Base-by-base conservation (phyloP, 495 filamentous ascomycete species). In the Neurospora pannonica region DNA sequence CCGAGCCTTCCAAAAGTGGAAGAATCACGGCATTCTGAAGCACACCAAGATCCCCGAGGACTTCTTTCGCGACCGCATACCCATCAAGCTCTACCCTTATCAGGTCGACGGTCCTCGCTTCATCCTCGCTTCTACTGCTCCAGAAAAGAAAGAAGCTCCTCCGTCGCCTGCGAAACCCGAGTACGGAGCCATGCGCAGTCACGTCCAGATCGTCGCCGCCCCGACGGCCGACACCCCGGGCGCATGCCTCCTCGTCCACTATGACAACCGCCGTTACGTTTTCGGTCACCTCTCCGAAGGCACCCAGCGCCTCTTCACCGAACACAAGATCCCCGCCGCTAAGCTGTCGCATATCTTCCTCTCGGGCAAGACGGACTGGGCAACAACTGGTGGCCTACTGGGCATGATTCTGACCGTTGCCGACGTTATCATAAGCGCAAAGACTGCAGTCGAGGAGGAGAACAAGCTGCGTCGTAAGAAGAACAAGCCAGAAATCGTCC, bases 181-280 rank as follows among this genome's bases (percentile, higher is more conserved):
- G 10, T 10, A 11, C 15, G 24, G 36, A 15, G 83, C 73, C 60
- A 97, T 97, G 95, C 87, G 89, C 80, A 90, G 84, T 80, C 86
- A 82, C 77, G 87, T 93, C 60, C 89, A 95, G 80, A 81, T 98
- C 75, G 78, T 95, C 74, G 91, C 89, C 70, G 92, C 92, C 36
- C 95, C 97, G n/a, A 94, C 96, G 77, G 91, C 91, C 72, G 96
- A 99, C 79, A 97, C 96, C 1, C 91, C 91, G 19, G 97, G 95
- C 48, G 93, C 93, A 34, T 87, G 88, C 21, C 77, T 98, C 36
- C 70, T 92, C 38, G 86, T 98, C 11, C 88, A 93, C 78, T 94
- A 94, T 78, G 92, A 94, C 71, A 85, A 89, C 71, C 90, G 90
- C 79, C 89, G 94, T 62, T 99, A 98, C 80, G 71, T 98, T n/a